Percentiles rank a stretch among this genome's conserved stretches.
Conservation (phyloP, 805 yeast species). For the Metschnikowia lochheadii region DNA sequence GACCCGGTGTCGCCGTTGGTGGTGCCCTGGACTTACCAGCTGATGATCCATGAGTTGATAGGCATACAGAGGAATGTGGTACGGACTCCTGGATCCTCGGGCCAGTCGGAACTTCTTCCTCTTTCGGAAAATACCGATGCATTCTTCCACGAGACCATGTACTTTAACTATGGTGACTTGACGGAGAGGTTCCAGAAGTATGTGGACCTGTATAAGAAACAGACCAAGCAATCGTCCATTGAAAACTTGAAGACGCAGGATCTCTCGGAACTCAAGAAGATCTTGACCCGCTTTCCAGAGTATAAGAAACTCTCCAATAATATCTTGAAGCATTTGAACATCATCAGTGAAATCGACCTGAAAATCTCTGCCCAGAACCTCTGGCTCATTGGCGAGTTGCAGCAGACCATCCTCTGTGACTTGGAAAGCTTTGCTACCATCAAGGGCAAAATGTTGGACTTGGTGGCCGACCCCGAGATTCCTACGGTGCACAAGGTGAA, state of each 20-base stretch:
- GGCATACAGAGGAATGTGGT: conserved; percentile 82
- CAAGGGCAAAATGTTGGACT: conserved; percentile 48
- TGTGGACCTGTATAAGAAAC: conserved; percentile 75
- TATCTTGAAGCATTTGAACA: conserved; percentile 86
- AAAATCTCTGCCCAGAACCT: conserved; percentile 59
- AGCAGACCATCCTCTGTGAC: conserved; percentile 73
- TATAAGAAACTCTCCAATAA: conserved; percentile 83
- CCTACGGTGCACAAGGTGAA: conserved; percentile 61
- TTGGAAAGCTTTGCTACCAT: conserved; percentile 37
- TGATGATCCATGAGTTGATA: conserved; percentile 91
- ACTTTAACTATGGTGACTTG: conserved; percentile 88
- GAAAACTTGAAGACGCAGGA: conserved; percentile 61
- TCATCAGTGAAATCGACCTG: conserved; percentile 82
- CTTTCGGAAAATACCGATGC: conserved; percentile 63
- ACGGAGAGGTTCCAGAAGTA: conserved; percentile 83
- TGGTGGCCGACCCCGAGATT: conserved; percentile 44
- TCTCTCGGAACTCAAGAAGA: conserved; percentile 83
- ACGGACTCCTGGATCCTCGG: conserved; percentile 53
- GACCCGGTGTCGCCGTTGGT: conserved; percentile 93
- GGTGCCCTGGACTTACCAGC: conserved; percentile 96
- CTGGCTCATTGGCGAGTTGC: conserved; percentile 86
- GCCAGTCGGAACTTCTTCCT: conserved; percentile 27
- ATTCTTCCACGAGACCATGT: conserved; percentile 79
- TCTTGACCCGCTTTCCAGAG: conserved; percentile 91
- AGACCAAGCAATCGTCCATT: conserved; percentile 61